Conservation (phyloP, 371 early-diverging fungal genomes). For the Saksenaea vasiformis region DNA sequence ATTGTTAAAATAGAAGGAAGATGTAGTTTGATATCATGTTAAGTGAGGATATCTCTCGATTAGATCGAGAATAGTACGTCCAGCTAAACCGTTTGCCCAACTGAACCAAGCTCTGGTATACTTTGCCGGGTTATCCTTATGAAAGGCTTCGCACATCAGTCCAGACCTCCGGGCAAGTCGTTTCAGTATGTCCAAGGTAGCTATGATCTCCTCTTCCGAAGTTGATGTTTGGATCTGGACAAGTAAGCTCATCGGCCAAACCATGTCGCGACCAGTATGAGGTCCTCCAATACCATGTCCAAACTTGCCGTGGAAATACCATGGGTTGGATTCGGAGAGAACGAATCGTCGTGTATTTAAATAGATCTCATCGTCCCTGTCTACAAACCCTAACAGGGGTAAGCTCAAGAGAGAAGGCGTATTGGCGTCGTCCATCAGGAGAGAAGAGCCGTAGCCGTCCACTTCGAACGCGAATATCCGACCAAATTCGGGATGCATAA, state of each 20-base stretch:
- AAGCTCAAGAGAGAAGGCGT: slow-evolving; percentile 61
- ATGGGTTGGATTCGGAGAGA: slow-evolving; percentile 58
- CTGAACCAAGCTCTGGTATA: slow-evolving; percentile 58
- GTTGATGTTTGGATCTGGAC: slow-evolving; percentile 40
- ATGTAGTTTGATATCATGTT: slow-evolving; percentile 10
- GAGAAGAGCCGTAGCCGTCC: slow-evolving; percentile 61
- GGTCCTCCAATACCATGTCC: slow-evolving; percentile 61
- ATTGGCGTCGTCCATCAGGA: slow-evolving; percentile 71
- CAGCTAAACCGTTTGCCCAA: slow-evolving; percentile 59
- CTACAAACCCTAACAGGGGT: slow-evolving; percentile 59
- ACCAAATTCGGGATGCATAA: slow-evolving; percentile 52
- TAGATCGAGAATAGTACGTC: slow-evolving; percentile 41
- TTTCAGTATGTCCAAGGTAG: slow-evolving; percentile 39
- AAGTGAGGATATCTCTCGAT: slow-evolving; percentile 27
- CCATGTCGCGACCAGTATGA: slow-evolving; percentile 46
- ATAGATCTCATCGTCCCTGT: slow-evolving; percentile 46
- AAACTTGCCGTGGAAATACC: slow-evolving; percentile 54
- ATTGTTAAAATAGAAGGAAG: too few relatives aligned
- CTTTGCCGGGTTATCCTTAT: slow-evolving; percentile 32
- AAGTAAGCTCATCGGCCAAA: slow-evolving; percentile 42
- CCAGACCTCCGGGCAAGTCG: slow-evolving; percentile 32
- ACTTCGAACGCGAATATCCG: slow-evolving; percentile 64
- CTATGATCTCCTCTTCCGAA: slow-evolving; percentile 33
- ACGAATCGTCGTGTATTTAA: slow-evolving; percentile 52
- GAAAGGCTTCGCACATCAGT: slow-evolving; percentile 54